Evolutionary conservation across 805 yeast species (phyloP), one percentile per base, ranked within the genome.

Genomic region (Schwanniomyces sp.): DNA sequence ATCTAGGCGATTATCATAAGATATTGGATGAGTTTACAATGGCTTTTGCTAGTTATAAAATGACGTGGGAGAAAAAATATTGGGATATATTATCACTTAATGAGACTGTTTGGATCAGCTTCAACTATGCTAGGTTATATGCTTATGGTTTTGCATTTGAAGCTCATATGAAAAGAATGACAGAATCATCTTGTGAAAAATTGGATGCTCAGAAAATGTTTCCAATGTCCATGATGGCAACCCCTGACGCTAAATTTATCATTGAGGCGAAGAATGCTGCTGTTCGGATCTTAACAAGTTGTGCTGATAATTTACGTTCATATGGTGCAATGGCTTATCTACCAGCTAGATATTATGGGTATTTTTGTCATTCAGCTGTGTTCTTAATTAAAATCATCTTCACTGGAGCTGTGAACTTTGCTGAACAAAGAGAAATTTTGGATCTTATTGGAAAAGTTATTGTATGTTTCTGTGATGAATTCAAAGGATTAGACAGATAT

Each of bases 401-500:
- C 42, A 40, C 42, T 27, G 42, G 42, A 3, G 42, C 42, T 40
- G 42, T 40, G 32, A 40, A 40, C 32, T 40, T 40, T 25, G 34
- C 30, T 4, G 42, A 40, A 27, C 42, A 25, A 40, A 40, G 34
- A 40, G 42, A 40, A 27, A 40, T 40, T 25, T 40, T 40, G 42
- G 42, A 40, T 40, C 42, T 40, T 40, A 40, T 40, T 25, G 42
- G 42, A 40, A 40, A 29, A 40, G 42, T 40, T 27, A 40, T 40
- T 12, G 42, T 34, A 40, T 40, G 42, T 40, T 40, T 40, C 42
- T 40, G 42, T 40, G 42, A 40, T 40, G 42, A 40, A 40, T 40
- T 40, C 42, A 40, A 40, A 40, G 42, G 42, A 40, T 40, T 40
- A 18, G 42, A 40, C 25, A 21, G 42, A 18, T 40, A 25, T 27